Evolutionary conservation across 225 moss, liverwort and hornwort genomes (phyloP).

Genomic region (Pleurozium schreberi): DNA sequence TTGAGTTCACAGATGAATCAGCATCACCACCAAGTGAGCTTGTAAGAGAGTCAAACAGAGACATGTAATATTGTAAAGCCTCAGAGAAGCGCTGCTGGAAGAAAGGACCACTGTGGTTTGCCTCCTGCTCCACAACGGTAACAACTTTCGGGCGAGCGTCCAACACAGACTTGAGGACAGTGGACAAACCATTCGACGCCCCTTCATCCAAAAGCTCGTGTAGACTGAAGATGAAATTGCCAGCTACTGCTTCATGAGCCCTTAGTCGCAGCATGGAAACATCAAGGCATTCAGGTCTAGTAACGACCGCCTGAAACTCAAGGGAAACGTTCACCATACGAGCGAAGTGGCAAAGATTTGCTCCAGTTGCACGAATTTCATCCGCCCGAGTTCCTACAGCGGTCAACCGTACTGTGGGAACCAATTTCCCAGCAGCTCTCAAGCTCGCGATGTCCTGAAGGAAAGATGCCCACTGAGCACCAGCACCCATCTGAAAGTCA

Average conservation of each 20-base stretch:
- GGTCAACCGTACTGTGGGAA: conserved; percentile 22
- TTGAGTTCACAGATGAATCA: conserved; percentile 19
- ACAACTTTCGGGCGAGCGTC: conserved; percentile 37
- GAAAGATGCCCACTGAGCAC: conserved; percentile 50
- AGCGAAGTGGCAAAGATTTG: conserved; percentile 33
- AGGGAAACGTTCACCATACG: conserved; percentile 18
- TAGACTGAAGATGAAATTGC: conserved; percentile 44
- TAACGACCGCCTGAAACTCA: conserved; percentile 43
- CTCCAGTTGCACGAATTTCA: conserved; percentile 32
- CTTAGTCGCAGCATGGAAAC: conserved; percentile 30
- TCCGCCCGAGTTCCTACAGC: conserved; percentile 22
- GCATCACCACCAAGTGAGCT: conserved; percentile 21
- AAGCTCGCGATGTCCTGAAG: conserved; percentile 38
- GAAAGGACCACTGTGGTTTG: conserved; percentile 20
- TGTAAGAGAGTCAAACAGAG: conserved; percentile 42
- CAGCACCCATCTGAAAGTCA: conserved; percentile 46
- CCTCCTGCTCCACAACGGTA: conserved; percentile 49
- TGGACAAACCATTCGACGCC: conserved; percentile 5
- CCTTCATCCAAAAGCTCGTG: conserved; percentile 35
- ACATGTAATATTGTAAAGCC: conserved; percentile 43
- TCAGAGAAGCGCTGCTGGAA: conserved; percentile 52
- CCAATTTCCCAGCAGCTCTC: conserved; percentile 6
- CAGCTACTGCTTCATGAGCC: conserved; percentile 43
- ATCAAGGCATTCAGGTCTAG: conserved; percentile 27
- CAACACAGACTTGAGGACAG: conserved; percentile 21